phyloP scores from a whole-genome alignment of 1,284 basidiomycete genomes.

The Pulveroboletus sp. region DNA sequence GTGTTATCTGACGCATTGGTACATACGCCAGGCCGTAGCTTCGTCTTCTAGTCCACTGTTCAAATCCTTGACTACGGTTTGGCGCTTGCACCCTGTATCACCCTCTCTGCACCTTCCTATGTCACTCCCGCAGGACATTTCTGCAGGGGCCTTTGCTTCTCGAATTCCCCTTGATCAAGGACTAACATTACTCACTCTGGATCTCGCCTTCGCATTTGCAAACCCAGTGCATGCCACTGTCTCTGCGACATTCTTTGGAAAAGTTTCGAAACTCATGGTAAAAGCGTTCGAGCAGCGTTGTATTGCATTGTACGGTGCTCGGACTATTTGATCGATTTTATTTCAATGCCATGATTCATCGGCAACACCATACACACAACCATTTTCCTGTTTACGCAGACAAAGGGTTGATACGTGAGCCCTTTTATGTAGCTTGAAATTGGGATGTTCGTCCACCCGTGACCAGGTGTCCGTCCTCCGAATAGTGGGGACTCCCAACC shows the following conservation, averaged over 20 bases:
- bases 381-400: neutral
- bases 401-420: neutral
- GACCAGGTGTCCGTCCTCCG: neutral
- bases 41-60: slow-evolving; percentile 85
- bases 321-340: slow-evolving; percentile 13
- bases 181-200: slow-evolving; percentile 76
- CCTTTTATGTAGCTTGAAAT: neutral
- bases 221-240: slow-evolving; percentile 85
- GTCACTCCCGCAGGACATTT: slow-evolving; percentile 8
- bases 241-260: slow-evolving; percentile 81
- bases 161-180: slow-evolving; percentile 30
- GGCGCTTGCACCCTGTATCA: slow-evolving; percentile 70
- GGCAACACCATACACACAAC: neutral
- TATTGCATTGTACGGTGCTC: slow-evolving; percentile 62
- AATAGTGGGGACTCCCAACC: neutral
- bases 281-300: slow-evolving; percentile 89
- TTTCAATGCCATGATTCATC: neutral
- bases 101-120: slow-evolving; percentile 42
- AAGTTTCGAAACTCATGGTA: slow-evolving; percentile 88
- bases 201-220: slow-evolving; percentile 84
- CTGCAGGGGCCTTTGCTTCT: neutral
- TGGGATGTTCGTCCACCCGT: no score
- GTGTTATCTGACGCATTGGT: slow-evolving; percentile 3
- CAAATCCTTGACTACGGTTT: slow-evolving; percentile 80
- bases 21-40: slow-evolving; percentile 64